Conservation (phyloP, 192 early-diverging fungal species). For the Coemansia sp. region DNA sequence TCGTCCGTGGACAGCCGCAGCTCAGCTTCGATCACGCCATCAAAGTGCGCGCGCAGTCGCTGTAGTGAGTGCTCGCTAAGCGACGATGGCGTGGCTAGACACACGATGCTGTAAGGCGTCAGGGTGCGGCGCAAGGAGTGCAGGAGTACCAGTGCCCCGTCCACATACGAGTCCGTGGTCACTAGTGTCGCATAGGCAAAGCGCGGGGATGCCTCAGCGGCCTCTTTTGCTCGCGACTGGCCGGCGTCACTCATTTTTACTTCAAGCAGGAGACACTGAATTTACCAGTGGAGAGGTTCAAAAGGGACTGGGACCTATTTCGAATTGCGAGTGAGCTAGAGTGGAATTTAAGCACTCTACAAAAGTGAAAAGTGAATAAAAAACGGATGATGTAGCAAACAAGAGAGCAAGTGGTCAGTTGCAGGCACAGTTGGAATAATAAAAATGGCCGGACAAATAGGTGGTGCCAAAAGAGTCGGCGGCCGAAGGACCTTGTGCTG, state of each 20-base stretch:
- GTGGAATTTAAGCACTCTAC: slow-evolving; percentile 2
- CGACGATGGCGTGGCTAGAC: slow-evolving; percentile 70
- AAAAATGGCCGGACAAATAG: not conserved
- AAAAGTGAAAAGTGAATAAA: not conserved
- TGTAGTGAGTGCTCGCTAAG: slow-evolving; percentile 57
- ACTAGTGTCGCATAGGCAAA: slow-evolving; percentile 86
- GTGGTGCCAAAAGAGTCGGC: not conserved
- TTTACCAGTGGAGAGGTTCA: not conserved
- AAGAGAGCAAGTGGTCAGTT: slow-evolving; percentile 2
- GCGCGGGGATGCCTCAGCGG: slow-evolving; percentile 15
- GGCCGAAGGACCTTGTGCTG: slow-evolving; percentile 5
- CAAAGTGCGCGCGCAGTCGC: slow-evolving; percentile 66
- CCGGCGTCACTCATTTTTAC: slow-evolving; percentile 4
- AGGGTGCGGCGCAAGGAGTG: slow-evolving; percentile 72
- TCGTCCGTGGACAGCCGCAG: slow-evolving; percentile 64
- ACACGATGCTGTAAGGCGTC: slow-evolving; percentile 67
- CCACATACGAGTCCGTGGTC: slow-evolving; percentile 83
- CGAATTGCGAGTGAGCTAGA: slow-evolving; percentile 12
- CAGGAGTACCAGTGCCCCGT: slow-evolving; percentile 80
- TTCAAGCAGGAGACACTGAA: not conserved
- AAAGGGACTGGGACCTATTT: not conserved
- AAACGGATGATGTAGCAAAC: not conserved
- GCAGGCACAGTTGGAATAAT: not conserved
- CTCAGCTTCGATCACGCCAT: slow-evolving; percentile 73
- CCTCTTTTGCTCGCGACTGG: not conserved